A percentile compares a stretch with the other conserved stretches of the same genome.
phyloP scores from a whole-genome alignment of 1,284 basidiomycete species.

The Sanghuangporus baumii region DNA sequence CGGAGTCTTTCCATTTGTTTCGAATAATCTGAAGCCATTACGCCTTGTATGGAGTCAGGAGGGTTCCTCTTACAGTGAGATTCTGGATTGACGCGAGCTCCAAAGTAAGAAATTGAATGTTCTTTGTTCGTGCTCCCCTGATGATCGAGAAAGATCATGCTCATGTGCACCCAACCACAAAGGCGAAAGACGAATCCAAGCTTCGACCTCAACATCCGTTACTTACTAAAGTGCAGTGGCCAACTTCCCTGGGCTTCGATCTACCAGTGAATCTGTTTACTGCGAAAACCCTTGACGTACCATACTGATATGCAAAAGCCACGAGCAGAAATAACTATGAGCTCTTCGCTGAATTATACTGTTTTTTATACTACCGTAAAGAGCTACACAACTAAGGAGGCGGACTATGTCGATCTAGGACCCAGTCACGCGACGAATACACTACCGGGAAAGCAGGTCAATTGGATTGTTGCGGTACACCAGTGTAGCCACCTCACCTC shows the following conservation, averaged over 20 bases:
- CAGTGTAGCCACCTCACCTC: not conserved
- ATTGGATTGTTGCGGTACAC: not conserved
- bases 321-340: not conserved
- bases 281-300: not conserved
- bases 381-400: not conserved
- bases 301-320: not conserved
- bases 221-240: not conserved
- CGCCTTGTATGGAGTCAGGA: no score
- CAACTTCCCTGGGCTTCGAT: not conserved
- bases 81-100: not conserved
- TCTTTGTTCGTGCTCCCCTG: not conserved
- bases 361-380: not conserved
- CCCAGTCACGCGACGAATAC: not conserved
- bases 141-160: not conserved
- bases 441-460: not conserved
- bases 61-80: not conserved
- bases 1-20: no score
- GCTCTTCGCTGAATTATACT: not conserved
- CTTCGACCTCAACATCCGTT: not conserved
- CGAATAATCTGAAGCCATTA: no score
- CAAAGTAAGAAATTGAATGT: not conserved
- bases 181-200: not conserved
- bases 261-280: not conserved
- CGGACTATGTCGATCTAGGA: not conserved
- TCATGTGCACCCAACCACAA: not conserved